A percentile compares a stretch with the other conserved stretches of the same genome.
phyloP scores from a whole-genome alignment of 2,329 filamentous ascomycete species.

The Taxawa tesnikishii region DNA sequence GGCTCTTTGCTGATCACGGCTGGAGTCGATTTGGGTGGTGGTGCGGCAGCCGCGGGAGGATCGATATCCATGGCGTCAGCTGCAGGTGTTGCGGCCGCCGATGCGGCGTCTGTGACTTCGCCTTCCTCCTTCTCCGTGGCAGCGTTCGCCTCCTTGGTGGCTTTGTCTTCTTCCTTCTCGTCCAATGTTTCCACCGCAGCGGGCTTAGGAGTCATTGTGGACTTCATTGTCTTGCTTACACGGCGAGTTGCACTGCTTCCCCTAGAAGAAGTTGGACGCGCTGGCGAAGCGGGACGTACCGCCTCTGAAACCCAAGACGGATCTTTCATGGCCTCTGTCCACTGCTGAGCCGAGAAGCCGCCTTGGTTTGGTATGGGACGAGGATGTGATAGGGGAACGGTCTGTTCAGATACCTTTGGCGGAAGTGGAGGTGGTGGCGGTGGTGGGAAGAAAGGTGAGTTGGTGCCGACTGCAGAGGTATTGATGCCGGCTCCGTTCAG shows the following conservation, averaged over 20 bases:
- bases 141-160: conserved; percentile 3
- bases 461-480: too few species aligned
- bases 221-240: conserved; percentile 11
- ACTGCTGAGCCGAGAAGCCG: conserved; percentile 29
- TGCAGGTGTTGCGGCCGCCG: conserved; percentile 15
- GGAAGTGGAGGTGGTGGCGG: conserved; percentile 8
- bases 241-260: background rate
- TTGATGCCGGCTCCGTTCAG: too few species aligned
- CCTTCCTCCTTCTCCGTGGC: conserved; percentile 13
- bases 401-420: too few species aligned
- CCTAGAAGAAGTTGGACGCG: conserved; percentile 12
- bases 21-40: conserved; percentile 4
- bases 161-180: conserved; percentile 1
- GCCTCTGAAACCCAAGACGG: conserved; percentile 22
- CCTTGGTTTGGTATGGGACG: conserved; percentile 6
- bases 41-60: conserved; percentile 10
- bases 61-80: conserved; percentile 38
- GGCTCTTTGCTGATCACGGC: conserved; percentile 12
- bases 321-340: conserved; percentile 32
- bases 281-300: background rate
- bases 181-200: conserved; percentile 4
- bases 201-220: conserved; percentile 17
- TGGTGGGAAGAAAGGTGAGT: conserved; percentile 4
- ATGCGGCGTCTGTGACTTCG: conserved; percentile 13
- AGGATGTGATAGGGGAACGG: conserved; percentile 8